Evolutionary conservation across 2,329 filamentous ascomycete species (phyloP), one percentile per base, ranked within the genome.

Genomic region (Verticillium dahliae): DNA sequence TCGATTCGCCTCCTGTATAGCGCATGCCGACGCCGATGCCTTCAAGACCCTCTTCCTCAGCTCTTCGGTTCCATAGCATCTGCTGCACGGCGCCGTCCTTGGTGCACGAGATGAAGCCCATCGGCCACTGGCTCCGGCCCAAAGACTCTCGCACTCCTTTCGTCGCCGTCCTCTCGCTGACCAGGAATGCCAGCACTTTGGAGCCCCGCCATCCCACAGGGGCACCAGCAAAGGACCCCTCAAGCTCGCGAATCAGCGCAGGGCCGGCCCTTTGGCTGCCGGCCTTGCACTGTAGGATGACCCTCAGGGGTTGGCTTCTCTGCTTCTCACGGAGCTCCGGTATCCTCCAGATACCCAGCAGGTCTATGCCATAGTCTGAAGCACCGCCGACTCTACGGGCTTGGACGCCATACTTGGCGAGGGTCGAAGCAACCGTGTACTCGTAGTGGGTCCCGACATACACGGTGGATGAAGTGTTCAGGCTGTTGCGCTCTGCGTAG

Each of bases 371-470:
- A 62, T 79, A 81, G 73, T 94, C 90, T 1, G 83, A 85, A 3
- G 78, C 76, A 39, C 88, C 84, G 34, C 90, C 91, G 1, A 89
- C 81, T 37, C 90, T 84, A 56, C 78, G 78, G 38, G 93, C 79
- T 27, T 76, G 74, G 75, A 94, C 90, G 60, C 87, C 86, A 59
- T 90, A 82, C 1, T 75, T 74, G 3, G 80, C 69, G 0, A 94
- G 80, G 1, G 83, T 75, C 4, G 74, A 71, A 6, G 83, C 81
- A 3, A 86, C 83, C 0, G 79, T 85, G 76, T 94, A 94, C 73
- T 95, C 91, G 76, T 90, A 94, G 71, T 84, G 84, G 0, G 90
- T 94, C 66, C 91, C 91, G 52, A 87, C 78, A 70, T 87, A 93
- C 55, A 86, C 80, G 0, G 85, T 86, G 15, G 83, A 85, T 4